phyloP scores from a whole-genome alignment of 169 alveolate species.

The Plasmodium knowlesi region DNA sequence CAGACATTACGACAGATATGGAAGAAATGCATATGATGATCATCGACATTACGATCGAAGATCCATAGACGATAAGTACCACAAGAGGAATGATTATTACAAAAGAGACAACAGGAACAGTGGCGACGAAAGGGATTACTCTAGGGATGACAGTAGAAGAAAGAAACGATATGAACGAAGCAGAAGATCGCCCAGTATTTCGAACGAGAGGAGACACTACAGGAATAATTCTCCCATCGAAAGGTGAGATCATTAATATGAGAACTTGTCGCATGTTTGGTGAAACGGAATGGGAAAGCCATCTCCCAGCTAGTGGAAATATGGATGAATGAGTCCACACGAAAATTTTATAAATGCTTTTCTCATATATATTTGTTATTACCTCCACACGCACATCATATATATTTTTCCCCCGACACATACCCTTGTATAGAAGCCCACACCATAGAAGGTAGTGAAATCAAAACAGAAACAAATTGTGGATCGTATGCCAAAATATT shows the following conservation, averaged over 20 bases:
- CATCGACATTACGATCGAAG: conserved; percentile 52
- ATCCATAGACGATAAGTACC: conserved; percentile 52
- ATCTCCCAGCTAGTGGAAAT: not conserved
- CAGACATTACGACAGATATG: conserved; percentile 44
- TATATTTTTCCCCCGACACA: not conserved
- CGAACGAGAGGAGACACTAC: conserved; percentile 58
- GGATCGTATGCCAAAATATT: not conserved
- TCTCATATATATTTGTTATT: not conserved
- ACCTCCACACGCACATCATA: not conserved
- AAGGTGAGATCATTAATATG: conserved; percentile 10
- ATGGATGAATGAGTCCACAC: not conserved
- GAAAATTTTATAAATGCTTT: not conserved
- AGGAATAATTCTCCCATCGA: conserved; percentile 21
- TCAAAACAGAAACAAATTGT: not conserved
- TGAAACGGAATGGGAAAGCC: not conserved
- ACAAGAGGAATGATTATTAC: conserved; percentile 55
- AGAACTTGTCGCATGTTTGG: not conserved
- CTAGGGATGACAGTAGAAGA: conserved; percentile 67
- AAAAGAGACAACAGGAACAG: conserved; percentile 21
- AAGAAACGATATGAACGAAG: conserved; percentile 48
- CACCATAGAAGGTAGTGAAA: conserved; percentile 41
- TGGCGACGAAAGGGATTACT: conserved; percentile 31
- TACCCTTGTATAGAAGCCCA: conserved; percentile 28
- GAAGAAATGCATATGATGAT: conserved; percentile 36
- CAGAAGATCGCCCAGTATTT: conserved; percentile 54